Base-by-base conservation (phyloP, 2,329 filamentous ascomycete species). In the Talaromyces rugulosus region DNA sequence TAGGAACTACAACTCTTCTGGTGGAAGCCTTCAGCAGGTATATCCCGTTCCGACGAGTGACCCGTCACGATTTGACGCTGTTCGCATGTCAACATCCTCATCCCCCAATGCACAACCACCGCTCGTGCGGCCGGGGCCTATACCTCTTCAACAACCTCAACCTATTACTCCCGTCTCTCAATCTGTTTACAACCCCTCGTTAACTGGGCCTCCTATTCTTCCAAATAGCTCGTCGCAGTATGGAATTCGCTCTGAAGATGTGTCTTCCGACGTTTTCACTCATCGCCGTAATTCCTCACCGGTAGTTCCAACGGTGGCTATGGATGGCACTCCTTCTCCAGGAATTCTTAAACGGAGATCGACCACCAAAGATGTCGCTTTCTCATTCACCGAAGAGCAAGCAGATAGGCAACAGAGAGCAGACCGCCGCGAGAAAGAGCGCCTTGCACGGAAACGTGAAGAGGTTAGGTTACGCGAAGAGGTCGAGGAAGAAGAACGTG, bases 81-180 rank as follows among this genome's bases (percentile, higher is more conserved):
- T 75, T 30, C 68, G 68, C 3, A 62, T 70, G 50, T 69, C 71
- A 33, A 66, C 72, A 4, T 67, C 66, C 47, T 65, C 50, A n/a
- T 67, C 55, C 4, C 67, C 69, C 18, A 64, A 61, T 31, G 58
- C 54, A 5, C 67, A 74, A 58, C 70, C 74, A 30, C 67, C 72
- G 23, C 60, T 74, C 8, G 68, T 77, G 47, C 81, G 85, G 50
- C 84, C 87, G 5, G 85, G 80, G 5, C 81, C 85, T 0, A 83
- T 92, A 34, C 87, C 88, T 11, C 81, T 97, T n/a, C 89, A 95
- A 72, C 91, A 96, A 68, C 93, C 93, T 2, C 89, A 92, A 67
- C 93, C 93, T 2, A 84, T 91, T 62, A 82, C 84, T 2, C 91
- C 90, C 0, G 86, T 96, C 2, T 87, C 88, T 42, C 84, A 85